phyloP scores from a whole-genome alignment of 2,329 filamentous ascomycete genomes.

The Exophiala lecanii-corni region DNA sequence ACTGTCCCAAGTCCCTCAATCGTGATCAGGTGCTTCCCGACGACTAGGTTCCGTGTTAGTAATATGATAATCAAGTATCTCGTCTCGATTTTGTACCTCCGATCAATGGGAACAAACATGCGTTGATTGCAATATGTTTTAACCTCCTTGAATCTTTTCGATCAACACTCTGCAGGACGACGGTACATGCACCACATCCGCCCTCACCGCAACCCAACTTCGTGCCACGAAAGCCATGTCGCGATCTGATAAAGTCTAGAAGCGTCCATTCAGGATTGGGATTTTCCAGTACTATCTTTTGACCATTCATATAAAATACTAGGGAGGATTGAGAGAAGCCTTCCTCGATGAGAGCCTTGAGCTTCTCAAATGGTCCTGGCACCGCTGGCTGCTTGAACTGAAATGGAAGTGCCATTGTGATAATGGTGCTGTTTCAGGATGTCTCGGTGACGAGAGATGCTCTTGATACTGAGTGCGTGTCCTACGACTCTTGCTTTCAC shows the following conservation, averaged over 20 bases:
- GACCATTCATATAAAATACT: constrained; percentile 83
- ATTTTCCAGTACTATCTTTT: constrained; percentile 69
- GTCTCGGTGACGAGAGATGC: no score
- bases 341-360: constrained; percentile 16
- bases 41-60: constrained; percentile 53
- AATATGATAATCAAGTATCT: not conserved
- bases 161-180: constrained; percentile 48
- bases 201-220: constrained; percentile 88
- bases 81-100: constrained; percentile 41
- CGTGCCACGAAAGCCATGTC: constrained; percentile 74
- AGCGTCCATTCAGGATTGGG: constrained; percentile 82
- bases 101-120: constrained; percentile 85
- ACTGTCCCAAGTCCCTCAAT: constrained; percentile 92
- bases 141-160: constrained; percentile 35
- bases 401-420: constrained; percentile 13
- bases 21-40: constrained; percentile 97
- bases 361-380: constrained; percentile 3
- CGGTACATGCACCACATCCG: constrained; percentile 84
- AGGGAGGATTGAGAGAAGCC: constrained; percentile 47
- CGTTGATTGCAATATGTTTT: constrained; percentile 95
- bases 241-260: constrained; percentile 78
- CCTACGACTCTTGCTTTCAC: no score
- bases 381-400: not conserved
- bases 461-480: no score
- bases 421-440: not conserved